Evolutionary conservation across 2,329 filamentous ascomycete genomes (phyloP), one percentile per base, ranked within the genome.

Genomic region (Pyrenophora graminea): DNA sequence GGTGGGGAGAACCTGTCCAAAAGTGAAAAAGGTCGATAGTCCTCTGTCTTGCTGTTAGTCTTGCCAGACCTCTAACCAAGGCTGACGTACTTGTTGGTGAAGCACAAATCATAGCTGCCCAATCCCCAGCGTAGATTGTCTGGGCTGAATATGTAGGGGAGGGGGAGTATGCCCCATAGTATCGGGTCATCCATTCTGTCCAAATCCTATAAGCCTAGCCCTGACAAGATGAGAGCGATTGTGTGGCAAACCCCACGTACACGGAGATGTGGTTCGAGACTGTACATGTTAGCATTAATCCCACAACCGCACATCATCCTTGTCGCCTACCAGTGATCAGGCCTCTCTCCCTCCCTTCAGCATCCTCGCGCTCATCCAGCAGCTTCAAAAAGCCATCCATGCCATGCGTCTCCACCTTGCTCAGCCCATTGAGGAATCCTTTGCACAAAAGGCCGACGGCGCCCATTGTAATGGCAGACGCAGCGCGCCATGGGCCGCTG

Each of bases 91-190:
- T 85, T 87, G 69, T 90, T 93, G 66, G 87, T 87, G 74, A 95
- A 99, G 76, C 92, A 97, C 53, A 99, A 92, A 73, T 99, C 94
- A 72, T 97, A 90, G 65, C 91, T 95, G 19, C 90, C 94, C 47
- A 99, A 82, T 8, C 87, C 85, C 91, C 92, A 97, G 71, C 94
- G 85, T 66, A 91, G 81, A 69, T 92, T 94, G 48, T 82, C 79
- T 17, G 89, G 84, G 52, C 86, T 84, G 66, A 89, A 85, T 58
- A 84, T 78, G 68, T 94, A 90, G 42, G 82, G 81, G 39, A 90
- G 73, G 1, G 94, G 94, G 3, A 99, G 77, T 31, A 91, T 84
- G 15, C 93, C 94, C 93, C 93, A 99, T 62, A 97, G 86, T 51
- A 97, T 76, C 21, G 94, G 94, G 76, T 99, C 94, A 75, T 99